Conservation (phyloP, 2,329 filamentous ascomycete species). For the Penicillium aurantiogriseum region DNA sequence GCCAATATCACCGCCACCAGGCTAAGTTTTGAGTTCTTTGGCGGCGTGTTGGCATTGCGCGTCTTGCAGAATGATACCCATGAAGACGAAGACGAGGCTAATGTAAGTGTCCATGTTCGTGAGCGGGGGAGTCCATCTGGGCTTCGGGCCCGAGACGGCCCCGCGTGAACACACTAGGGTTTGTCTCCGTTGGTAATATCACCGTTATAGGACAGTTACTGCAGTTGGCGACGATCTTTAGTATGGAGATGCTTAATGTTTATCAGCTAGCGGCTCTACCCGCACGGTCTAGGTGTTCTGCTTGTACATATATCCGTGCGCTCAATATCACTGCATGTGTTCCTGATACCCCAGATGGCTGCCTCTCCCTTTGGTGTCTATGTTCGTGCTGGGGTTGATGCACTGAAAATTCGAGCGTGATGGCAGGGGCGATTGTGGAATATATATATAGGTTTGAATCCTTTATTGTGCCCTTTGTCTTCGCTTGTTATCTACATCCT, state of each 20-base stretch:
- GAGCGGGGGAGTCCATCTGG: neutral
- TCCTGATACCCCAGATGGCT: too few relatives aligned
- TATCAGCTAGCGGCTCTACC: neutral
- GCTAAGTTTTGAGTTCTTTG: slow-evolving; percentile 71
- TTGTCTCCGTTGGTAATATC: slow-evolving; percentile 62
- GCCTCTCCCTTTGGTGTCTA: neutral
- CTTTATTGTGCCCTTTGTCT: neutral
- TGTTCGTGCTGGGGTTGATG: too few relatives aligned
- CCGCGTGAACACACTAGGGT: slow-evolving; percentile 62
- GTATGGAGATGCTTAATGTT: slow-evolving; percentile 18
- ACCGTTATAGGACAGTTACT: slow-evolving; percentile 52
- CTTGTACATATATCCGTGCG: neutral
- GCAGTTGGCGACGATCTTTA: slow-evolving; percentile 21
- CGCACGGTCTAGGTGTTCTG: neutral
- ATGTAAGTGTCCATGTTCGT: neutral
- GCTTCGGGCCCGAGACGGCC: slow-evolving; percentile 28
- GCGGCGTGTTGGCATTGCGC: slow-evolving; percentile 60
- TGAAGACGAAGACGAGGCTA: neutral
- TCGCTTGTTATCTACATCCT: too few relatives aligned
- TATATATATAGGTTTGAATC: neutral
- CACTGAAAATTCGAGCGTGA: too few relatives aligned
- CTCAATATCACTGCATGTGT: neutral
- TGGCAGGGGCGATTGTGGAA: too few relatives aligned
- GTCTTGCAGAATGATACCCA: slow-evolving; percentile 45
- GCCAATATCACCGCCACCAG: slow-evolving; percentile 57